Evolutionary conservation across 768 basidiomycete genomes (phyloP), one percentile per base, ranked within the genome.

Genomic region (Mycena haematopus): DNA sequence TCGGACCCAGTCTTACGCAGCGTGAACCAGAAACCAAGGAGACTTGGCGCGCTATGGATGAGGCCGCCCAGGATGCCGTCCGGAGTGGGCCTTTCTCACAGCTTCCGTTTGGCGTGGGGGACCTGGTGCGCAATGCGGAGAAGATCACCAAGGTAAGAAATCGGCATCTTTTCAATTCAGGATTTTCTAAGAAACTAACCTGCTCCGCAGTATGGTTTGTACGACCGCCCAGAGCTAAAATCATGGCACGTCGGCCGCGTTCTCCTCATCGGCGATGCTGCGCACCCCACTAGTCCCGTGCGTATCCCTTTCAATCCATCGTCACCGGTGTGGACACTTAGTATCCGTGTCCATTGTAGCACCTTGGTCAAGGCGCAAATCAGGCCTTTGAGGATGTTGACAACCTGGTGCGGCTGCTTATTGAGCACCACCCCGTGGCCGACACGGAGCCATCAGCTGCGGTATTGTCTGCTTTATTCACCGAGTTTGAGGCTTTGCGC

Each of bases 321-420:
- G 38, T 46, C n/a, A n/a, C n/a, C n/a, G 51, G 56, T 6, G 33
- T 33, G 33, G 19, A 36, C 17, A 52, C n/a, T 25, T 36, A 40
- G 31, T 44, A 29, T 5, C 50, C 19, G 36, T 17, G n/a, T n/a
- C n/a, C n/a, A n/a, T n/a, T n/a, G 21, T 58, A 81, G 79, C 80
- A 81, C 60, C 73, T 82, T 19, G 80, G 80, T 1, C 80, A 81
- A 71, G 80, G 80, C 29, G 79, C 80, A 11, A 81, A 80, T 65
- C 79, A 80, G 66, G 78, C 80, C 1, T 75, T 79, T 60, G 80
- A 81, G 62, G 80, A 81, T 63, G 69, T 76, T 25, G 76, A 76
- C 58, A 72, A 74, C 58, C 68, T 81, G 25, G 66, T 74, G 13
- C 71, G 71, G 1, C 72, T 78, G 13, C 73, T 81, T 10, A 52